Percentiles rank a stretch among this genome's conserved stretches.
Evolutionary conservation across 2,329 filamentous ascomycete species (phyloP).

Genomic region (Alternaria infectoria): DNA sequence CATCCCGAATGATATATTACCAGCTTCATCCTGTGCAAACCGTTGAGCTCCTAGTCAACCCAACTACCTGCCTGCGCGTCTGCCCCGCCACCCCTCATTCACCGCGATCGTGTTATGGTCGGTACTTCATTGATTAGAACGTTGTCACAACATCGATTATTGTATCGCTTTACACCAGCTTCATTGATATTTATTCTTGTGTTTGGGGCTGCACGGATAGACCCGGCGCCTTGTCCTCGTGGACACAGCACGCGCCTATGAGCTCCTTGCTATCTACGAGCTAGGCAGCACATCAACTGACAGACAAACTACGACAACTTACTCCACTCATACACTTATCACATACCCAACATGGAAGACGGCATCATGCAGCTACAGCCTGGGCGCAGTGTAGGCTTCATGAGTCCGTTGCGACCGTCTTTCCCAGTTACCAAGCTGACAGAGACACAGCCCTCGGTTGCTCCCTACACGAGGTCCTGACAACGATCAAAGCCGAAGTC

Average conservation of each 20-base stretch:
- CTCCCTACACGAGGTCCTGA: slow-evolving; percentile 88
- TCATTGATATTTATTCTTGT: neutral
- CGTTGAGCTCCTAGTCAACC: neutral
- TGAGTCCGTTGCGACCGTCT: slow-evolving; percentile 39
- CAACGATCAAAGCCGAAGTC: slow-evolving; percentile 85
- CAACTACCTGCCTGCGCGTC: neutral
- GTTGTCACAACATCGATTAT: neutral
- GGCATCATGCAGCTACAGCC: slow-evolving; percentile 38
- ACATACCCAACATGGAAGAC: slow-evolving; percentile 37
- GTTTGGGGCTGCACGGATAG: neutral
- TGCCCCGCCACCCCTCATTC: slow-evolving; percentile 23
- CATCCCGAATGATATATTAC: neutral
- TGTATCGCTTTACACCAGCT: neutral
- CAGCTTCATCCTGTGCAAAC: neutral
- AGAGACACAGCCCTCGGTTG: slow-evolving; percentile 75
- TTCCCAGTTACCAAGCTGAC: slow-evolving; percentile 18
- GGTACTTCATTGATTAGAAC: neutral
- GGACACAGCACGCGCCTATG: slow-evolving; percentile 29
- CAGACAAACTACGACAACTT: slow-evolving; percentile 1
- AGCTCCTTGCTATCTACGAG: slow-evolving; percentile 14
- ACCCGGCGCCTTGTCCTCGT: slow-evolving; percentile 25
- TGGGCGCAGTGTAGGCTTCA: slow-evolving; percentile 47
- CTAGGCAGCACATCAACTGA: slow-evolving; percentile 13
- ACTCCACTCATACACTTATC: neutral
- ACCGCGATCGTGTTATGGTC: neutral